A percentile compares a stretch with the other conserved stretches of the same genome.
Evolutionary conservation across 208 protist genomes (phyloP).

Genomic region (Trichomonas vaginalis): DNA sequence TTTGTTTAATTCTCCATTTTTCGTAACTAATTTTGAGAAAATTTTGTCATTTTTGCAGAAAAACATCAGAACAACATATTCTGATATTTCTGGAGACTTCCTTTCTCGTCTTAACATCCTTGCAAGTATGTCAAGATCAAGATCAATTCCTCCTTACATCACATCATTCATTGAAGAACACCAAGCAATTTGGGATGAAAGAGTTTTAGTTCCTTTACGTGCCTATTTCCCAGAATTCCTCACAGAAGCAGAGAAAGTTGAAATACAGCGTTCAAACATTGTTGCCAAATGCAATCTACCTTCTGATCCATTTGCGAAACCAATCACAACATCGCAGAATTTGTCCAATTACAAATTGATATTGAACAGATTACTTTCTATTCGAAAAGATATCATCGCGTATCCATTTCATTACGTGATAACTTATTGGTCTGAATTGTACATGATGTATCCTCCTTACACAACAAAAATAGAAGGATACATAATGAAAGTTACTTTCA

Average conservation of each 20-base stretch:
- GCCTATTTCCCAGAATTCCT: not conserved
- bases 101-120: not conserved
- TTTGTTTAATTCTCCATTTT: not conserved
- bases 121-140: not conserved
- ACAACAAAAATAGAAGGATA: too few species aligned
- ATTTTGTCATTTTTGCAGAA: not conserved
- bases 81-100: not conserved
- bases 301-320: not conserved
- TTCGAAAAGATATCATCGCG: not conserved
- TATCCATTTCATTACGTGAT: not conserved
- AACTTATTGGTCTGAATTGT: not conserved
- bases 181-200: constrained; percentile 1
- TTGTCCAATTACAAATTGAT: not conserved
- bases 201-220: not conserved
- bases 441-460: not conserved
- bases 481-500: not conserved
- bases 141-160: not conserved
- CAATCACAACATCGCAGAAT: too few species aligned
- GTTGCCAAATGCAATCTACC: not conserved
- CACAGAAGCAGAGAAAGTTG: not conserved
- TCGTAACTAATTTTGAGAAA: not conserved
- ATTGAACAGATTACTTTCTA: not conserved
- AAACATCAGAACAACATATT: not conserved
- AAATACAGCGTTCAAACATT: not conserved
- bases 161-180: not conserved